phyloP scores from a whole-genome alignment of 805 yeast species.

The Blastobotrys mokoenaii region DNA sequence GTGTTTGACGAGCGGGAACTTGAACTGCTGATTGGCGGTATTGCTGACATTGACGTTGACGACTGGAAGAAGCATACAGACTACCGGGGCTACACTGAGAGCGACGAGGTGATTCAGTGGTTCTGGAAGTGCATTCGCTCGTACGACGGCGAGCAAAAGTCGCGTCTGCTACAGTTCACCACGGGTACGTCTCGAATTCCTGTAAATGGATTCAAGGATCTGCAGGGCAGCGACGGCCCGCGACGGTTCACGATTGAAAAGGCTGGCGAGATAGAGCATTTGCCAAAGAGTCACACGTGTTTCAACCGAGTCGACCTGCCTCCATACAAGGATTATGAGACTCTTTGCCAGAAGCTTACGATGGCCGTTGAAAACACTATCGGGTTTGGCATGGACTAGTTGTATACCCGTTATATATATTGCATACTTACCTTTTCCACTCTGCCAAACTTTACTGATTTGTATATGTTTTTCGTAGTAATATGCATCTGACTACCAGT shows the following conservation, averaged over 20 bases:
- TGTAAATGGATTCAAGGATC: constrained; percentile 96
- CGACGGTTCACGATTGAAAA: constrained; percentile 97
- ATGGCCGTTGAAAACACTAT: constrained; percentile 98
- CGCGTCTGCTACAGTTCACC: constrained; percentile 90
- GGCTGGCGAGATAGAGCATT: constrained; percentile 86
- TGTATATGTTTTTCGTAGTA: too few relatives aligned
- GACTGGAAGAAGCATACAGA: constrained; percentile 99
- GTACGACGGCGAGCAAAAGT: constrained; percentile 96
- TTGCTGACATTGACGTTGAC: constrained; percentile 94
- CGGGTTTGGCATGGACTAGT: constrained; percentile 94
- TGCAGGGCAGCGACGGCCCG: constrained; percentile 99
- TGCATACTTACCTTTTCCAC: too few relatives aligned
- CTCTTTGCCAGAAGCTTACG: constrained; percentile 80
- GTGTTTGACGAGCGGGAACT: constrained; percentile 97
- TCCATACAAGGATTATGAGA: constrained; percentile 76
- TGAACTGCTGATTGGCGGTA: constrained; percentile 94
- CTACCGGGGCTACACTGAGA: constrained; percentile 94
- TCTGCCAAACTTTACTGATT: too few relatives aligned
- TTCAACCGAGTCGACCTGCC: constrained; percentile 98
- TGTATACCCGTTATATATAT: background rate
- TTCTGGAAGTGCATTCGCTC: constrained; percentile 91
- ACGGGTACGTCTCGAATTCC: constrained; percentile 99
- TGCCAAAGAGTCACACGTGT: constrained; percentile 97
- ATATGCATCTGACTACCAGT: too few relatives aligned
- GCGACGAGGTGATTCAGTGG: constrained; percentile 96